Base-by-base conservation (phyloP, 495 filamentous ascomycete genomes). In the Astrocystis sublimbata region DNA sequence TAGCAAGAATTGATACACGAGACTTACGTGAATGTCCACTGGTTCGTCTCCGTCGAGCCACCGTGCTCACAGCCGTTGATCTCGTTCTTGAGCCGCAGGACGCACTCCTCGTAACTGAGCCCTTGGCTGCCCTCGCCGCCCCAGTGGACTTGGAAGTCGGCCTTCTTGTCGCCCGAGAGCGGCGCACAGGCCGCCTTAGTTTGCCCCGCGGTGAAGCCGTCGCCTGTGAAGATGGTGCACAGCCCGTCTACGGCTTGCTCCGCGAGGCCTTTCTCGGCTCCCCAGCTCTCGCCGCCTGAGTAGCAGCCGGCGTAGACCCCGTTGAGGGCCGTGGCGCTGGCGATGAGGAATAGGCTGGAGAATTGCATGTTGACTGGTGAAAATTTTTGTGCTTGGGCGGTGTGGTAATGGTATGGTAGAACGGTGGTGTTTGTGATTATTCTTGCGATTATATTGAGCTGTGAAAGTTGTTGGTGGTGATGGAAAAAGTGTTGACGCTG, bases 111-210 rank as follows among this genome's bases (percentile, higher is more conserved):
- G 21, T 46, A 23, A 46, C 19, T 23, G 24, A 46, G 42, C 19
- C 8, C 24, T 23, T 23, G 42, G 42, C 42, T 12, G 42, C 42
- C 42, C 9, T 24, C 7, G 21, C 42, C 42, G 21, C 42, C 42
- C 42, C 42, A 46, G 42, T 46, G 21, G 21, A 46, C 42, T 46
- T 46, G 42, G 42, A 46, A 46, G 42, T 46, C 42, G 42, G 42
- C 42, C 42, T 46, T 46, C 42, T 46, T 46, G 42, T 46, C 15
- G 8, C 42, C 42, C 21, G 42, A 46, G 42, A 46, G 42, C 15
- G 21, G 42, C 4, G 13, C 19, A 5, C 42, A 46, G 24, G 21
- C 42, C 9, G 42, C 42, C 10, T 46, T 46, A 12, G 42, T 46
- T 24, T 46, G 42, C 9, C 42, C 42, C 3, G 42, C 4, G 21